Evolutionary conservation across 176 grass and related monocot genomes (phyloP), one percentile per base, ranked within the genome.

Genomic region (Triticum dicoccoides): DNA sequence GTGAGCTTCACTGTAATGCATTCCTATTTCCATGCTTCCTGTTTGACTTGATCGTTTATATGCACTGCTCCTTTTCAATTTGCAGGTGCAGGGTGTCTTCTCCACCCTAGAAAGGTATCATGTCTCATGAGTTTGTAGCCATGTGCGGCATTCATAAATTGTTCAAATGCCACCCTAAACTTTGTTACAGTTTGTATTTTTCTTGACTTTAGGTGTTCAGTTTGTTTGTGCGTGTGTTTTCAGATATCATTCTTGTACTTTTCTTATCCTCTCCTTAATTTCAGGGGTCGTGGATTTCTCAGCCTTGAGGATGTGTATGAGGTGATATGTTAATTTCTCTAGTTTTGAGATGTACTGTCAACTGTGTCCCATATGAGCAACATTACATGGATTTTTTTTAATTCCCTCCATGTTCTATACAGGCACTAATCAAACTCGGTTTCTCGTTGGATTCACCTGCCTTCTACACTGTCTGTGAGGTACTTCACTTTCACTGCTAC

Each of bases 251-350:
- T 47, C 39, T 77, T 71, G 35, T 88, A 39, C 34, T 70, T 69
- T 63, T 78, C 73, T 35, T 42, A 44, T 30, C 83, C 35, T 63
- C 52, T 84, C 2, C 13, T 29, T 25, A 71, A 67, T 24, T 84
- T 34, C 69, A 97, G 92, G 86, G 95, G 88, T 8, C 86, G 90
- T 83, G 95, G 90, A 97, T 92, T 94, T 94, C 90, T 97, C 33
- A 84, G 47, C 65, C 90, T 90, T 68, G 86, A 94, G 88, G 92
- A 97, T 68, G 92, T 92, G 42, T 87, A 87, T 45, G 80, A 82
- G 92, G 95, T 97, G 90, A 82, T 69, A 29, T 80, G 27, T 11
- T 78, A 77, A 23, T 87, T 86, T 66, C 37, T 52, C 78, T 58
- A 29, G n/a, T 78, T 20, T 84, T 77, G 45, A 37, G 14, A 24